Evolutionary conservation across 805 yeast species (phyloP), one percentile per base, ranked within the genome.

Genomic region (Yamadazyma nakazawae): DNA sequence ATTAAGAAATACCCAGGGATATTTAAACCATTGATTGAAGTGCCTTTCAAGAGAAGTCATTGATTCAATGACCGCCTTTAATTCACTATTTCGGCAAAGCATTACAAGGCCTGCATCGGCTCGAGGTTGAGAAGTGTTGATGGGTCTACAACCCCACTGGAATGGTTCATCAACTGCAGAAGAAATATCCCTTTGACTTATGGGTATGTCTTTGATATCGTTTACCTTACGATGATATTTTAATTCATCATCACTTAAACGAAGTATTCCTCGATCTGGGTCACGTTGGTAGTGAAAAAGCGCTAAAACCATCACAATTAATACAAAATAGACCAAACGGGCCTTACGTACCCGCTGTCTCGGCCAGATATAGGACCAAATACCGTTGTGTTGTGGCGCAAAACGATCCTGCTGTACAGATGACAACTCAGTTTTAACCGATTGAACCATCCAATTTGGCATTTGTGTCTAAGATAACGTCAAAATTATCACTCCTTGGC

Each of bases 21-120:
- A 94, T 54, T 85, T 79, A 64, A 76, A 94, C 96, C 96, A 89
- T 57, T 91, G 91, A 62, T 92, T 92, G 69, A 91, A 92, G 61
- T 85, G 96, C 21, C 88, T 73, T 62, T 92, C 98, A 46, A 94
- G 59, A 2, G 91, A 81, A 26, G 70, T 65, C 76, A 92, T 81
- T 2, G 94, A 82, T 46, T 76, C 72, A 1, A 86, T 58, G 1
- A 89, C 96, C n/a, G 87, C 95, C 2, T 80, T 76, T 1, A 89
- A 49, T 58, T 92, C 98, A 3, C 79, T 69, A 60, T 92, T 90
- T 50, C 97, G 70, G 0, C 96, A 89, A 42, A 92, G 67, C 61
- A 91, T 84, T 19, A 91, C 88, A 54, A 92, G 76, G 0, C 92
- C 85, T 0, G 97, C 98, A 57, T 85, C 88, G 25, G 87, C 90